Evolutionary conservation across 2,329 filamentous ascomycete species (phyloP), one percentile per base, ranked within the genome.

Genomic region (Colletotrichum lindemuthianum): DNA sequence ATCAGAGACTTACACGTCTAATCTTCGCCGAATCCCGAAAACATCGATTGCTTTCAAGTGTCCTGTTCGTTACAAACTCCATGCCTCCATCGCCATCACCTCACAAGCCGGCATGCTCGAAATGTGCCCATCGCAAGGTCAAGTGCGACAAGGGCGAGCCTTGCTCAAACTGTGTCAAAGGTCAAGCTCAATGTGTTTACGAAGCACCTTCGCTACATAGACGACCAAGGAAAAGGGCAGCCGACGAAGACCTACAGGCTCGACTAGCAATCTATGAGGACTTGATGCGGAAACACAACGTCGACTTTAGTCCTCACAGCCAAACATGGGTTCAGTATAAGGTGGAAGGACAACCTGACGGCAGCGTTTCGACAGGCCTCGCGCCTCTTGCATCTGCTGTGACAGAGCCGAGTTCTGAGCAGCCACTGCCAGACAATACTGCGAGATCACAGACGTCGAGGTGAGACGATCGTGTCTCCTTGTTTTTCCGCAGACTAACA

Each of bases 161-260:
- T 1, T 84, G 81, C 59, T 77, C 77, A 8, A 83, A 82, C 65
- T 83, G 81, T 57, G 60, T 70, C 43, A 82, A 78, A 63, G 72
- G 78, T 2, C 60, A 70, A 8, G 56, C 60, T 1, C 55, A 69
- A 47, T 77, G 75, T 34, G 39, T 63, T 0, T 75, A 74, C 15
- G 66, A 71, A 8, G 54, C 67, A 0, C 69, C 70, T 3, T 37
- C 58, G 1, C 67, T 68, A 0, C 63, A 63, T 3, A 69, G 70
- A 13, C 69, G 70, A 32, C 70, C 71, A 4, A 69, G 74, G 13
- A 76, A 73, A 57, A 67, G 70, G 5, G 66, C 71, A 5, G 67
- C 69, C 1, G 72, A 73, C 3, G 70, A 76, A 1, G 72, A 74
- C 11, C 40, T 76, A 1, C 39, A 72, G 1, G 55, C 50, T 2